A percentile compares a stretch with the other conserved stretches of the same genome.
phyloP scores from a whole-genome alignment of 2,329 filamentous ascomycete species.

The Blastomyces percursus region DNA sequence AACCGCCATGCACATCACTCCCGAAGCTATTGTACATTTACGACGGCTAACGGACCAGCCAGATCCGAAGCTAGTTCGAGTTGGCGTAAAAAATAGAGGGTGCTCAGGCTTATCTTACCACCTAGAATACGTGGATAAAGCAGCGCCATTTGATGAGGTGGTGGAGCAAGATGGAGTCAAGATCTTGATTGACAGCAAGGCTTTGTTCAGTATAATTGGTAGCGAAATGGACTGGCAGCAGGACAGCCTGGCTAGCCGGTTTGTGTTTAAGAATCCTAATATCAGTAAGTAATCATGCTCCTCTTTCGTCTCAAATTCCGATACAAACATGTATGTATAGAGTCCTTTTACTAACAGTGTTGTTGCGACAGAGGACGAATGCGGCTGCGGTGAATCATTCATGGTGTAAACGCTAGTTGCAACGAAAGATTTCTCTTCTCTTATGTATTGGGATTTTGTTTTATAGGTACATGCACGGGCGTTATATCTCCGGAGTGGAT shows the following conservation, averaged over 20 bases:
- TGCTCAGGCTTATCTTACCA: constrained; percentile 92
- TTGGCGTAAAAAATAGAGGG: constrained; percentile 86
- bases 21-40: constrained; percentile 68
- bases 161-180: constrained; percentile 95
- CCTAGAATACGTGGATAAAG: constrained; percentile 88
- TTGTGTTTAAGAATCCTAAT: constrained; percentile 94
- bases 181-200: constrained; percentile 94
- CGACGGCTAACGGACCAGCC: constrained; percentile 68
- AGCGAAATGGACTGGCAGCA: constrained; percentile 99
- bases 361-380: constrained; percentile 70
- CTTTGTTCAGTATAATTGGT: constrained; percentile 93
- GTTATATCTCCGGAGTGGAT: not conserved
- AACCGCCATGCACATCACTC: constrained; percentile 78
- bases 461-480: not conserved
- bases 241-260: constrained; percentile 83
- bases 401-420: constrained; percentile 50
- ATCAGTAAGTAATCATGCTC: constrained; percentile 61
- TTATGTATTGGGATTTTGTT: not conserved
- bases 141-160: constrained; percentile 75
- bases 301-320: not conserved
- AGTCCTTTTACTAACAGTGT: constrained; percentile 16
- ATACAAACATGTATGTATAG: constrained; percentile 9
- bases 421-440: not conserved
- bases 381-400: constrained; percentile 92
- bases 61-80: constrained; percentile 82